Evolutionary conservation across 495 filamentous ascomycete species (phyloP), one percentile per base, ranked within the genome.

Genomic region (Jackrogersella minutella): DNA sequence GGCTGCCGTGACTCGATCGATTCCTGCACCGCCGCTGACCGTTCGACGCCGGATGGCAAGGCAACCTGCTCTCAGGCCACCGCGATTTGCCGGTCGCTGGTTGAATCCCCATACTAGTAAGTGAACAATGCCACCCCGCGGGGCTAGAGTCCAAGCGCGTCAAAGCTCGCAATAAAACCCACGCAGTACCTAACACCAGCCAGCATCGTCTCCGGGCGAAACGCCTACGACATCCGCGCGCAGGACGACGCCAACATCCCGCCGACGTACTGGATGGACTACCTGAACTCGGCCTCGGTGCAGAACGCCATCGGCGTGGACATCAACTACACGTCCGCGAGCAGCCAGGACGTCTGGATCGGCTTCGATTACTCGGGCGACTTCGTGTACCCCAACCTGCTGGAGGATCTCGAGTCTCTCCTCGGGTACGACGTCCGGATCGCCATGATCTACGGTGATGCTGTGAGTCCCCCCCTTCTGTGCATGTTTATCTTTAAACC

Each of bases 211-310:
- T 74, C 75, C n/a, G 75, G 76, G 6, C 78, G 78, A 19, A 84
- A 85, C 51, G 74, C 80, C 10, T 80, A 85, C 46, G 82, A 86
- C 58, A 83, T 85, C 63, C 81, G 86, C 8, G 78, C 83, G 30
- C 71, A 79, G 2, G 73, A 68, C 43, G 44, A 73, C 13, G 85
- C 84, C 46, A 81, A 81, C 9, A 83, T 81, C 3, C 83, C 83
- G 1, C 83, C 83, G 2, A 57, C 53, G 0, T 81, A 82, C 44
- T 84, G 80, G 69, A 66, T 63, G 19, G 70, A 81, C 17, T 84
- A 80, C 41, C 74, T 86, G 1, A 86, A 86, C 56, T 69, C 69
- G 5, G 69, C 80, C 0, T 22, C 60, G 9, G 74, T 80, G 0
- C 83, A 84, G 54, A 68, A 82, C 22, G 82, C 83, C 0, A 61